phyloP scores from a whole-genome alignment of 306 rosid species.

The Sechiopsis laciniata region DNA sequence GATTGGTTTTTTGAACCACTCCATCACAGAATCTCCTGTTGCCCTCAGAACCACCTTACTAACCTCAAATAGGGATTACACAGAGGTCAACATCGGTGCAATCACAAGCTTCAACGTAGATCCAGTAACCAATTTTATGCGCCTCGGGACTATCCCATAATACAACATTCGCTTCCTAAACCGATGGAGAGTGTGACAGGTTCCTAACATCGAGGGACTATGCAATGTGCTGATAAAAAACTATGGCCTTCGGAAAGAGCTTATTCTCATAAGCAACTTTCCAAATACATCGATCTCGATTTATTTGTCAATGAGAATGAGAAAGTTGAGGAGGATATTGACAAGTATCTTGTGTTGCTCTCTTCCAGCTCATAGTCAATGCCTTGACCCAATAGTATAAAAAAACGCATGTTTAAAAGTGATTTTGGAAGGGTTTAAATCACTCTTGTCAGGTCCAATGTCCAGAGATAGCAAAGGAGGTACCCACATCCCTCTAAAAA shows the following conservation, averaged over 20 bases:
- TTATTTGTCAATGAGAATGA: no score
- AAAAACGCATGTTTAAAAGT: no score
- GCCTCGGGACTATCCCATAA: slow-evolving; percentile 77
- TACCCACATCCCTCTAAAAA: neutral
- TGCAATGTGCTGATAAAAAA: slow-evolving; percentile 89
- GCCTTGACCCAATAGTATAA: no score
- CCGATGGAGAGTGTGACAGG: slow-evolving; percentile 91
- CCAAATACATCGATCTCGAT: slow-evolving; percentile 90
- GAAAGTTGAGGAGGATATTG: no score
- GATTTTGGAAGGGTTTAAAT: no score
- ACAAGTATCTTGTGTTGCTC: slow-evolving; percentile 83
- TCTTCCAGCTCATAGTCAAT: no score
- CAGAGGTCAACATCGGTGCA: slow-evolving; percentile 77
- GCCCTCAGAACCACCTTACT: slow-evolving; percentile 93
- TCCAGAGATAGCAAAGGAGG: no score
- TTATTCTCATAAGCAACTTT: slow-evolving; percentile 92
- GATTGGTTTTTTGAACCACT: slow-evolving; percentile 92
- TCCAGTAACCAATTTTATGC: slow-evolving; percentile 85
- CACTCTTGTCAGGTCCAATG: neutral
- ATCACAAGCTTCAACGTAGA: slow-evolving; percentile 80
- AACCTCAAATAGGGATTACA: slow-evolving; percentile 94
- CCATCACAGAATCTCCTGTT: slow-evolving; percentile 90
- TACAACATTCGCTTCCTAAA: slow-evolving; percentile 94
- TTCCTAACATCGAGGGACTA: slow-evolving; percentile 96
- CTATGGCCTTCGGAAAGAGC: slow-evolving; percentile 95